phyloP scores from a whole-genome alignment of 306 rosid species.

The Gleditsia sinensis region DNA sequence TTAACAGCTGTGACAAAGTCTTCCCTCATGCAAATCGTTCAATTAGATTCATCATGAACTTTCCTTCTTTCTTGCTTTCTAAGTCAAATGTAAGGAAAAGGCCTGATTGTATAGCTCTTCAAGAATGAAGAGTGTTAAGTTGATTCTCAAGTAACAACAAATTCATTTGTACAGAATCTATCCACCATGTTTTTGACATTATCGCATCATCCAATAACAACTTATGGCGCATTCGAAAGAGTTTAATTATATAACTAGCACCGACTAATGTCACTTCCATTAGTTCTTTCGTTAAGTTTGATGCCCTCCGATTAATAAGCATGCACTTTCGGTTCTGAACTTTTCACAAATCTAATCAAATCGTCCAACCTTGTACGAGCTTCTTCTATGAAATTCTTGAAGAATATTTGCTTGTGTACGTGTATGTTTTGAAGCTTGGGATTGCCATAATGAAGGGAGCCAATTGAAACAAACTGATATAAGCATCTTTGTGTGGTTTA shows the following conservation, averaged over 20 bases:
- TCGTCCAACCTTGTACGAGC: background rate
- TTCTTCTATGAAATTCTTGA: too few relatives aligned
- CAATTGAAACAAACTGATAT: background rate
- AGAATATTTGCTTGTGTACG: background rate
- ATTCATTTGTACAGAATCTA: too few relatives aligned
- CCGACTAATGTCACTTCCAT: background rate
- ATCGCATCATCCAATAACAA: too few relatives aligned
- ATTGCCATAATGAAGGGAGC: background rate
- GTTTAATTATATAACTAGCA: constrained; percentile 27
- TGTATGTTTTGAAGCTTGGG: background rate
- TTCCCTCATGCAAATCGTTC: too few relatives aligned
- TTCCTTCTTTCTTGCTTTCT: too few relatives aligned
- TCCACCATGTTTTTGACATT: too few relatives aligned
- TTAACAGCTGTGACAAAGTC: too few relatives aligned
- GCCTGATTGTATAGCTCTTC: background rate
- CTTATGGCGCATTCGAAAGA: constrained; percentile 10
- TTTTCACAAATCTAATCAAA: background rate
- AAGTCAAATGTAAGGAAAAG: accelerated
- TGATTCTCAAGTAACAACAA: too few relatives aligned
- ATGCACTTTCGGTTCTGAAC: background rate
- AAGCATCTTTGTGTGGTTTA: background rate
- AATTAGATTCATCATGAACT: too few relatives aligned
- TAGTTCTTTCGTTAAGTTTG: background rate
- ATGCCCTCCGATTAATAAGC: background rate
- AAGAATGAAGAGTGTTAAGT: constrained; percentile 30